Evolutionary conservation across 2,329 filamentous ascomycete genomes (phyloP), one percentile per base, ranked within the genome.

Genomic region (Aspergillus versicolor): DNA sequence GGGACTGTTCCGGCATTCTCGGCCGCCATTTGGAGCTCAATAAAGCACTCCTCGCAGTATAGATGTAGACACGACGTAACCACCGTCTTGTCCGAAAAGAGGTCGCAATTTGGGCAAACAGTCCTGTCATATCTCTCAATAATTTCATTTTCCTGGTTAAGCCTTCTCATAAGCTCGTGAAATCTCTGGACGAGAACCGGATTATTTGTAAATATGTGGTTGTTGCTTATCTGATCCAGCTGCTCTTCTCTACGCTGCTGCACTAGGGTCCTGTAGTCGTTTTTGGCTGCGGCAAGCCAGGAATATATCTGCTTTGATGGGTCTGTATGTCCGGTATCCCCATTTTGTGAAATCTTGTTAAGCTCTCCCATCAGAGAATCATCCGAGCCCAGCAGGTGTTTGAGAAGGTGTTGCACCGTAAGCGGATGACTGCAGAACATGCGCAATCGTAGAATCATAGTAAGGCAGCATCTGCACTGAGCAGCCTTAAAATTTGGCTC

Each of bases 61-160:
- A 85, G 67, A 58, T 88, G 84, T 15, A 75, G 71, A 64, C 85
- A 88, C 4, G 75, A 69, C 0, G 82, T 82, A 30, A 82, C 70
- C 9, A 74, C 67, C 0, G 80, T 73, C 0, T 75, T 61, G 0
- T 67, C 61, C 0, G 81, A 80, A 0, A 67, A 48, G 21, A 65
- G 62, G 2, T 65, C 60, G 68, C 84, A 86, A 1, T 64, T 59
- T 2, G 66, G 61, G 64, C 84, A 85, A 3, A 65, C 61, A 0
- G 64, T 69, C 4, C 75, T 62, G 4, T 65, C 57, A 4, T 62
- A 63, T 4, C 76, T 65, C 27, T 77, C 73, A 7, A 74, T 61
- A 73, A 73, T 74, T 38, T 61, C 8, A 51, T 63, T 60, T 69
- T 66, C 11, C 50, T 61, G 32, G 63, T 65, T 57, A 78, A 70